phyloP scores from a whole-genome alignment of 108 stramenopile species.

The Ochromonas danica region DNA sequence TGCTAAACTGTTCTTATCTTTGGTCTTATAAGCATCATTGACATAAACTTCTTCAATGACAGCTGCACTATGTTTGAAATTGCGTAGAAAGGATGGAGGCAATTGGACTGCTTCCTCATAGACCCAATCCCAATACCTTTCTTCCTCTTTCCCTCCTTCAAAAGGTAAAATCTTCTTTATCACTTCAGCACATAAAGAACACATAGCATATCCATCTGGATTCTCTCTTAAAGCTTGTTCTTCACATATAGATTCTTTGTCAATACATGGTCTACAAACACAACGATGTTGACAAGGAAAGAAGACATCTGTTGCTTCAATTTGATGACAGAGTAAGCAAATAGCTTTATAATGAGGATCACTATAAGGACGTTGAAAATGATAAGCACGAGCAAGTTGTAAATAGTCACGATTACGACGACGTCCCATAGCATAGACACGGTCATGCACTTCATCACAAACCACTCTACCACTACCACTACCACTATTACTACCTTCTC shows the following conservation, averaged over 20 bases:
- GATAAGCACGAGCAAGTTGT: neutral
- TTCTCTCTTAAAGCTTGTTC: neutral
- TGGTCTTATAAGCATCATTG: neutral
- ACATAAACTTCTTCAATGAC: slow-evolving; percentile 16
- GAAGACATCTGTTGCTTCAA: neutral
- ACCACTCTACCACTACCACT: too few relatives aligned
- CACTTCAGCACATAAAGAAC: slow-evolving; percentile 13
- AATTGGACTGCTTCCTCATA: neutral
- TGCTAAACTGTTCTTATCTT: too few relatives aligned
- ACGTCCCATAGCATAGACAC: too few relatives aligned
- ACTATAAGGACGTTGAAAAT: neutral
- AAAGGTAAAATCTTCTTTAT: slow-evolving; percentile 6
- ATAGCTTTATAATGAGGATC: neutral
- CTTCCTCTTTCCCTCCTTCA: neutral
- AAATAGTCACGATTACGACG: neutral
- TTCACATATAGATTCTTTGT: neutral
- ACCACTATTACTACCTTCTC: neutral
- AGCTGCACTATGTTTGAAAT: slow-evolving; percentile 18
- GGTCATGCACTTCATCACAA: too few relatives aligned
- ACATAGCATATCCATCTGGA: neutral
- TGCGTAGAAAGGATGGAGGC: neutral
- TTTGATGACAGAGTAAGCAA: slow-evolving; percentile 20
- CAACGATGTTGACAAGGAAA: slow-evolving; percentile 12
- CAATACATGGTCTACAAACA: slow-evolving; percentile 4
- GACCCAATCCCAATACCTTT: slow-evolving; percentile 18